These are phyloP conservation scores for Inga leiocalycina DNA, from an alignment of 306 rosid species.

Conservation along the genomic window DNA sequence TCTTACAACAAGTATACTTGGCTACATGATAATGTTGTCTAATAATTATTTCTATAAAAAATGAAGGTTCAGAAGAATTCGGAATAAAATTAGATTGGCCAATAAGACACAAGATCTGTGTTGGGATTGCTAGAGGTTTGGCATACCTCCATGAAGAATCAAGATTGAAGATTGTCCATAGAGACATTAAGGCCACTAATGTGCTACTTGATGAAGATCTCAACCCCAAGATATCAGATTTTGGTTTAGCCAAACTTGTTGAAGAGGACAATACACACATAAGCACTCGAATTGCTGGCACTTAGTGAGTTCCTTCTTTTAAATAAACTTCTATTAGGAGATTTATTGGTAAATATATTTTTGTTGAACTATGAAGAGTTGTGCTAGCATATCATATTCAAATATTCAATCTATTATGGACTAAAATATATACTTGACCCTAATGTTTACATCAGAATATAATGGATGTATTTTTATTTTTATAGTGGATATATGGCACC, in stretches of 20 bases:
- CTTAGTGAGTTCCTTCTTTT: slow-evolving; percentile 44
- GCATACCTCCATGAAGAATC: slow-evolving; percentile 86
- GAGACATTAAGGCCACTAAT: slow-evolving; percentile 75
- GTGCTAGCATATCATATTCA: not conserved
- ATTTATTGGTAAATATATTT: not conserved
- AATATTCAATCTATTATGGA: not conserved
- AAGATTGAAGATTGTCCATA: slow-evolving; percentile 63
- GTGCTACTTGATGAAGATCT: slow-evolving; percentile 63
- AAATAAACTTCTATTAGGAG: not conserved
- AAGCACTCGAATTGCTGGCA: slow-evolving; percentile 66
- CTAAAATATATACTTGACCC: not conserved
- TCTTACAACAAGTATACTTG: not conserved
- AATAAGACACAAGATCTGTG: slow-evolving; percentile 61
- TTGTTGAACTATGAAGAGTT: not conserved
- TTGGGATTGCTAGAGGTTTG: slow-evolving; percentile 69
- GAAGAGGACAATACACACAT: slow-evolving; percentile 71
- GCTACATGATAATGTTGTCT: not conserved
- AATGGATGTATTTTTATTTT: not conserved
- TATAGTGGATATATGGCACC: slow-evolving; percentile 62
- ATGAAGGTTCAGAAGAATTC: slow-evolving; percentile 36
- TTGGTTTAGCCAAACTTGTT: slow-evolving; percentile 71
- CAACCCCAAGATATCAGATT: slow-evolving; percentile 64
- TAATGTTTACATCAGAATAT: not conserved
- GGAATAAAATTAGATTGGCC: slow-evolving; percentile 54
- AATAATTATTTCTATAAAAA: slow-evolving; percentile 5